These are phyloP conservation scores for Fusarium begoniae DNA, from an alignment of 2,329 filamentous ascomycete species.

Conservation along the genomic window DNA sequence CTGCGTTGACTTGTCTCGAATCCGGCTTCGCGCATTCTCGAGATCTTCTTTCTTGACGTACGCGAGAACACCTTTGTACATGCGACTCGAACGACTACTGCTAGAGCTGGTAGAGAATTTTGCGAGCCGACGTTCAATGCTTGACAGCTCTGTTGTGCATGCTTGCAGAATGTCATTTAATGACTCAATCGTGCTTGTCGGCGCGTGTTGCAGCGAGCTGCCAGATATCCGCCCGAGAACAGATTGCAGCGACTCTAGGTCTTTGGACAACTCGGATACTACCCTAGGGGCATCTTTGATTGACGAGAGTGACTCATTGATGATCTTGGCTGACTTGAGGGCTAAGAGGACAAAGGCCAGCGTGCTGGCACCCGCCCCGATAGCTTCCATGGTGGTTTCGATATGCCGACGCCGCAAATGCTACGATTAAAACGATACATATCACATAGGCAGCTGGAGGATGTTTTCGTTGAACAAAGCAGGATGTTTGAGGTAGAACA, in stretches of 20 bases:
- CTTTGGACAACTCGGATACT: background rate
- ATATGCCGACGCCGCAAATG: background rate
- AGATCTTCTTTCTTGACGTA: slow-evolving; percentile 25
- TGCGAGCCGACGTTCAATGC: background rate
- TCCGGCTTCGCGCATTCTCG: slow-evolving; percentile 1
- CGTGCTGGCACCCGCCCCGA: slow-evolving; percentile 14
- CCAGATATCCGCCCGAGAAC: background rate
- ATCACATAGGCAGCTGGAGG: background rate
- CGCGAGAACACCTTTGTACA: background rate
- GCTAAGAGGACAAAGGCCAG: slow-evolving; percentile 11
- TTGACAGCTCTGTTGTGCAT: background rate
- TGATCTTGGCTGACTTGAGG: slow-evolving; percentile 11
- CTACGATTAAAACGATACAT: background rate
- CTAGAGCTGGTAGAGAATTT: background rate
- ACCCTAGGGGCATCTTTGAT: slow-evolving; percentile 7
- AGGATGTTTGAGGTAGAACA: too few relatives aligned
- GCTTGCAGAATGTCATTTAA: background rate
- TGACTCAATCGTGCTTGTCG: background rate
- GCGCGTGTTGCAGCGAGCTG: background rate
- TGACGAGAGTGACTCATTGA: slow-evolving; percentile 6
- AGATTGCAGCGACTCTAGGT: background rate
- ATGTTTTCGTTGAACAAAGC: rapidly evolving
- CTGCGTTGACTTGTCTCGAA: slow-evolving; percentile 18
- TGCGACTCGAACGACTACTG: background rate
- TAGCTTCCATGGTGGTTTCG: background rate